These are phyloP conservation scores for Tephrocybe sp. DNA, from an alignment of 768 basidiomycete species.

Conservation along the genomic window DNA sequence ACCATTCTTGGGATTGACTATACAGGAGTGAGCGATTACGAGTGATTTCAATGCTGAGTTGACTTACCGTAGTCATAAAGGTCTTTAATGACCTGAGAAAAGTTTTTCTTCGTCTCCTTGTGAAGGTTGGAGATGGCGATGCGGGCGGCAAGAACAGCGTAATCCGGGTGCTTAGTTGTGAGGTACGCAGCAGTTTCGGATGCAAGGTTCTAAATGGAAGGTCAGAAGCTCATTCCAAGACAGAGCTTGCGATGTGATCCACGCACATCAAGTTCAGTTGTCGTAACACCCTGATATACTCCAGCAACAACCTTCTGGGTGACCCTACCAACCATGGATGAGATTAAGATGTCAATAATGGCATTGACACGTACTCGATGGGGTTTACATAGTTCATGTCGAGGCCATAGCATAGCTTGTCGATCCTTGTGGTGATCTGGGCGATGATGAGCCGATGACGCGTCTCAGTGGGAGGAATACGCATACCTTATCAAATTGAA, in stretches of 20 bases:
- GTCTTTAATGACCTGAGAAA: constrained; percentile 89
- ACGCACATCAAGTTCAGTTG: constrained; percentile 92
- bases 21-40: neutral
- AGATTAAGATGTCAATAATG: neutral
- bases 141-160: constrained; percentile 96
- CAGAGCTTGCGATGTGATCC: neutral
- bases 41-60: neutral
- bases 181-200: constrained; percentile 97
- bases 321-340: constrained; percentile 45
- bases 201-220: constrained; percentile 75
- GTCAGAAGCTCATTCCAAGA: neutral
- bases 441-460: constrained; percentile 15
- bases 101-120: constrained; percentile 98
- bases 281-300: constrained; percentile 94
- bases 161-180: constrained; percentile 96
- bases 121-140: constrained; percentile 98
- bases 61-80: constrained; percentile 80
- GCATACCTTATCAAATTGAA: constrained; percentile 88
- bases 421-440: constrained; percentile 83
- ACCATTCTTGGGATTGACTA: constrained; percentile 95
- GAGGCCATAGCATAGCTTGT: constrained; percentile 94
- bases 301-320: constrained; percentile 92
- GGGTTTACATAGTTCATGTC: constrained; percentile 91
- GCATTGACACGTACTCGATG: constrained; percentile 62
- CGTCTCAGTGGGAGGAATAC: constrained; percentile 9